A percentile compares a stretch with the other conserved stretches of the same genome.
phyloP scores from a whole-genome alignment of 129 eudicot genomes.

The Flaveria robusta region DNA sequence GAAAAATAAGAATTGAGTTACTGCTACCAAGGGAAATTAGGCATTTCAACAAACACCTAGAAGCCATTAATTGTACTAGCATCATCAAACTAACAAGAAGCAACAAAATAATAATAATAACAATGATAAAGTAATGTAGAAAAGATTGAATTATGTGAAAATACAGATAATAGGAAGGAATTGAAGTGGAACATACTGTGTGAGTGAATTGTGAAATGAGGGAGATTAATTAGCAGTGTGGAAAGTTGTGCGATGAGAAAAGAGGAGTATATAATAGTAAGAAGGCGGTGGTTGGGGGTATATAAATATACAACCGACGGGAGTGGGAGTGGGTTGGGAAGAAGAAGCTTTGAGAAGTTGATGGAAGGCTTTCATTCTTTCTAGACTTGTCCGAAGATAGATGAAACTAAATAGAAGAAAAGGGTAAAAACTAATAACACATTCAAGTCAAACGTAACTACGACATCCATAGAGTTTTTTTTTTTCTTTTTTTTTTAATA shows the following conservation, averaged over 20 bases:
- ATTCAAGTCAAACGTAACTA: too few species aligned
- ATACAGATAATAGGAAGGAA: not conserved
- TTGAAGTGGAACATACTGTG: not conserved
- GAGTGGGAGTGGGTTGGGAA: not conserved
- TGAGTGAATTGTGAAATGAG: not conserved
- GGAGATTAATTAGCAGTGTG: not conserved
- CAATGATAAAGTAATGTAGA: not conserved
- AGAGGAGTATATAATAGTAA: too few species aligned
- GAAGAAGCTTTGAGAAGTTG: constrained; percentile 16
- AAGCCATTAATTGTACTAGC: not conserved
- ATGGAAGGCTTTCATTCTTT: constrained; percentile 12
- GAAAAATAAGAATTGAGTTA: not conserved
- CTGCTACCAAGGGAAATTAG: not conserved
- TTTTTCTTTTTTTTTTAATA: too few species aligned
- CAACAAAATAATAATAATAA: too few species aligned
- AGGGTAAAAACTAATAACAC: too few species aligned
- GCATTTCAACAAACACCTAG: constrained; percentile 10
- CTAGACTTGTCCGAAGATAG: not conserved
- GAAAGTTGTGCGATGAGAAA: too few species aligned
- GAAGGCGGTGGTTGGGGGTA: too few species aligned
- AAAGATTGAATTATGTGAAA: not conserved
- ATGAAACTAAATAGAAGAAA: too few species aligned
- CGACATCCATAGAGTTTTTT: too few species aligned
- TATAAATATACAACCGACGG: not conserved
- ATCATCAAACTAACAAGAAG: too few species aligned